Evolutionary conservation across 148 eudicot genomes (phyloP).

Genomic region (Vaccinium vitisidaea): DNA sequence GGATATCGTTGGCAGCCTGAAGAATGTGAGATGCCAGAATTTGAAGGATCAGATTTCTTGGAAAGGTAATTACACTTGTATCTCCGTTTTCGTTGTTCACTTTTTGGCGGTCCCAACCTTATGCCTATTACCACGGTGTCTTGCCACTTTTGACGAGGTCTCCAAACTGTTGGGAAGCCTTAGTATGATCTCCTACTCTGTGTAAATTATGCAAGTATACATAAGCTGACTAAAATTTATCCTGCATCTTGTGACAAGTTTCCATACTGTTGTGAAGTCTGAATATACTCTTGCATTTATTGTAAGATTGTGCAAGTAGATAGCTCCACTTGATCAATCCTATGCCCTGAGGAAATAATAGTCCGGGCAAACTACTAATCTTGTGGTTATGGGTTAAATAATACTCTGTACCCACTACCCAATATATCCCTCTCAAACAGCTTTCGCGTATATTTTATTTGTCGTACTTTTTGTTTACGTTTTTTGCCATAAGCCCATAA

Average conservation of each 20-base stretch:
- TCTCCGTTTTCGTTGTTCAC: neutral
- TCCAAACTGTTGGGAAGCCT: neutral
- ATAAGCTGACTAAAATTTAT: neutral
- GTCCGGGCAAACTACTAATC: constrained; percentile 3
- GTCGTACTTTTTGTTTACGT: neutral
- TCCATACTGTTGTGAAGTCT: neutral
- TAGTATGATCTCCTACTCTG: neutral
- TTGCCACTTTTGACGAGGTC: neutral
- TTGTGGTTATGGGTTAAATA: neutral
- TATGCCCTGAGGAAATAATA: neutral
- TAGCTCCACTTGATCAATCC: neutral
- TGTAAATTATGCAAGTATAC: neutral
- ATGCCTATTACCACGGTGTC: neutral
- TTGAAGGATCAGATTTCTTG: constrained; percentile 42
- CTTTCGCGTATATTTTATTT: neutral
- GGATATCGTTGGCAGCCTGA: constrained; percentile 59
- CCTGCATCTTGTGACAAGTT: neutral
- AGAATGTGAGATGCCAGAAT: constrained; percentile 59
- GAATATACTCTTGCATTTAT: neutral
- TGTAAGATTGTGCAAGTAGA: neutral
- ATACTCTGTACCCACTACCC: constrained; percentile 1
- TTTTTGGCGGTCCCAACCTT: neutral
- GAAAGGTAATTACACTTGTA: constrained; percentile 32
- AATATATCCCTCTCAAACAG: neutral
- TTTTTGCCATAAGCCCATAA: neutral